Base-by-base conservation (phyloP, 768 basidiomycete genomes). In the Polyporus arcularius region DNA sequence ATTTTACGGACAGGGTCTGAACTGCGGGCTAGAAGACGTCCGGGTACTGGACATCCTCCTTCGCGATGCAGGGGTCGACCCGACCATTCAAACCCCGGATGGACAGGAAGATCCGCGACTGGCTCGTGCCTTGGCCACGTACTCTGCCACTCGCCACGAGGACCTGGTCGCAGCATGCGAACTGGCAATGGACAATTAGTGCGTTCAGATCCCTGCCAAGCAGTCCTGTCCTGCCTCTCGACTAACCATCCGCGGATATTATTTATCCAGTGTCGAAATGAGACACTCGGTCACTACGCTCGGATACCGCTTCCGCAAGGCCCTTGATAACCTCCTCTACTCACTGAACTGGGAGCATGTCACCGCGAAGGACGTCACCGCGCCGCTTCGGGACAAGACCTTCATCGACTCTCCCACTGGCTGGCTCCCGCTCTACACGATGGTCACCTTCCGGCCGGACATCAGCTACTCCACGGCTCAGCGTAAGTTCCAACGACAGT, bases 131-230 rank as follows among this genome's bases (percentile, higher is more conserved):
- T 80, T 99, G 66, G 74, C 81, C 63, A 82, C 82, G 65, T 99
- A 98, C 76, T 89, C 96, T 48, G 80, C 85, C 66, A 85, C 81
- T 61, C 84, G 96, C 68, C 86, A 95, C 73, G 87, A 89, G 64
- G 96, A 98, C 79, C 83, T 98, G 50, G 78, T 89, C 62, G 94
- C 96, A 55, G 98, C 98, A 63, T 88, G 85, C 73, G 86, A 94
- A 72, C 83, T 99, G 52, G 96, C 96, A 26, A 92, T 96, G 90
- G 83, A 90, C 68, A 98, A 99, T 78, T 99, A 98, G 96, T 96
- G 75, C 75, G 96, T 84, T 21, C 11, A 35, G 55, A 63, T 71
- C 55, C 64, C 64, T 65, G 54, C 38, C 39, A 30, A 30, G 41
- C 30, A 41, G 41, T 43, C 35, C 40, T 30, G 57, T 50, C 28